phyloP scores from a whole-genome alignment of 257 asterid species.

The Jaltomata sinuosa region DNA sequence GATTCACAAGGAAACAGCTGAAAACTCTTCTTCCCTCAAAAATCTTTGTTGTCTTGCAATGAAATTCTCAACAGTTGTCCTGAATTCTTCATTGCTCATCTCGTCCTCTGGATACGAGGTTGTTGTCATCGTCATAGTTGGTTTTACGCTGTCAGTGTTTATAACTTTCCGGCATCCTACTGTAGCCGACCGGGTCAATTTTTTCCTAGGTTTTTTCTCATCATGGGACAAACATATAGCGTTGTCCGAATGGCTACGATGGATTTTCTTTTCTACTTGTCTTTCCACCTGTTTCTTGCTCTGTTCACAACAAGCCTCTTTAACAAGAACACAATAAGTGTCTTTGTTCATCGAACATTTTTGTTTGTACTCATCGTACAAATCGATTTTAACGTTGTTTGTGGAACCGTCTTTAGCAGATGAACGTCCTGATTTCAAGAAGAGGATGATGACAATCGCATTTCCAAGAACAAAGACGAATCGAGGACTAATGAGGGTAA shows the following conservation, averaged over 20 bases:
- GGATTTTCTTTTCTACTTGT: slow-evolving; percentile 6
- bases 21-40: slow-evolving; percentile 56
- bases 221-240: slow-evolving; percentile 5
- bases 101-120: slow-evolving; percentile 29
- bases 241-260: slow-evolving; percentile 41
- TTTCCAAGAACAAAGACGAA: slow-evolving; percentile 68
- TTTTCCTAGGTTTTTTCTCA: slow-evolving; percentile 14
- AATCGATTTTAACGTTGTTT: slow-evolving; percentile 9
- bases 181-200: slow-evolving; percentile 43
- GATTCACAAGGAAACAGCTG: slow-evolving; percentile 17
- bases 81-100: slow-evolving; percentile 76
- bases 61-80: slow-evolving; percentile 64
- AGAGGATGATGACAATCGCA: slow-evolving; percentile 46
- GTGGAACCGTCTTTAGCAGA: slow-evolving; percentile 14
- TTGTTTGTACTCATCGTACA: slow-evolving; percentile 47
- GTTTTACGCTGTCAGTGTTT: background rate
- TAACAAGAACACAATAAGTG: background rate
- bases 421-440: slow-evolving; percentile 35
- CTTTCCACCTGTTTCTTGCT: slow-evolving; percentile 1
- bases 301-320: background rate
- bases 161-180: slow-evolving; percentile 26
- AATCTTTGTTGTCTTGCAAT: slow-evolving; percentile 70
- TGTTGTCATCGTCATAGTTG: slow-evolving; percentile 1
- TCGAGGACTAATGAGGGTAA: slow-evolving; percentile 34
- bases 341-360: slow-evolving; percentile 19